Percentiles rank a stretch among this genome's conserved stretches.
Evolutionary conservation across 129 eudicot genomes (phyloP).

Genomic region (Pulicaria dysenterica): DNA sequence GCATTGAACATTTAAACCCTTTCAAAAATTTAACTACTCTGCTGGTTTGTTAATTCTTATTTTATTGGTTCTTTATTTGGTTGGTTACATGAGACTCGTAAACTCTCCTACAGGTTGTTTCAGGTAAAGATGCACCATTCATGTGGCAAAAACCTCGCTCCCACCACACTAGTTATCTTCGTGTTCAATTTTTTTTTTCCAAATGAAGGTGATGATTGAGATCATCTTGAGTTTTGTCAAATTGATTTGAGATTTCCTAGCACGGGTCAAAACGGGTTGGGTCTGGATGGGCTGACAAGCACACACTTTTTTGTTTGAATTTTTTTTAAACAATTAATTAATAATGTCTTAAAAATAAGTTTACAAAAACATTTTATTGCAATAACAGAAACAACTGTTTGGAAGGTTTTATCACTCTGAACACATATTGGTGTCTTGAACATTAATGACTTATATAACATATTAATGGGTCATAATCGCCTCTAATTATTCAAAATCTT

Average conservation of each 20-base stretch:
- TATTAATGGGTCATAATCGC: neutral
- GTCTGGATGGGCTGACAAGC: neutral
- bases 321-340: neutral
- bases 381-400: neutral
- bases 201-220: neutral
- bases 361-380: neutral
- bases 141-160: neutral
- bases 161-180: neutral
- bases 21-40: neutral
- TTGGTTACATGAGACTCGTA: neutral
- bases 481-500: neutral
- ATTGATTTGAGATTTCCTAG: neutral
- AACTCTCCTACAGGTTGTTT: slow-evolving; percentile 17
- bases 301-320: neutral
- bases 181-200: neutral
- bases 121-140: slow-evolving; percentile 22
- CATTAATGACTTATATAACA: neutral
- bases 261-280: neutral
- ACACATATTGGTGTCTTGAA: neutral
- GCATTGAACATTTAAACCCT: too few species aligned
- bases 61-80: neutral
- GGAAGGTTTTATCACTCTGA: neutral
- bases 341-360: neutral
- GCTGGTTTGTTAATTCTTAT: neutral
- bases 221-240: neutral